Evolutionary conservation across 208 protist genomes (phyloP).

Genomic region (Acanthamoeba quina): DNA sequence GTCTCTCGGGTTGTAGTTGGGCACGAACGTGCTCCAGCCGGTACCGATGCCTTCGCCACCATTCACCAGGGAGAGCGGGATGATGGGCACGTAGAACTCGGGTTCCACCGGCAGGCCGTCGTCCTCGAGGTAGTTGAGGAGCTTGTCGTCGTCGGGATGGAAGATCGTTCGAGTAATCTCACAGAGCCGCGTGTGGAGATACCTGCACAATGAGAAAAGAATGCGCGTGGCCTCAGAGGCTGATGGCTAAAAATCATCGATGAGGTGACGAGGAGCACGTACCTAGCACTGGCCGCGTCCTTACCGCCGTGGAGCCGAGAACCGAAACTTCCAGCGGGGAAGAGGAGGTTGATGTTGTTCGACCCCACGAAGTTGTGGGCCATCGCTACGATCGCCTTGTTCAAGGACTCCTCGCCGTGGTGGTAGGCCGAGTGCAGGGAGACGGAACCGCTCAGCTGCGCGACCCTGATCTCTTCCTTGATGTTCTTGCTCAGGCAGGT

Average conservation of each 20-base stretch:
- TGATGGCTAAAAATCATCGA: background rate
- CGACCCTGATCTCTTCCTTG: constrained; percentile 98
- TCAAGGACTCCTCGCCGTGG: constrained; percentile 98
- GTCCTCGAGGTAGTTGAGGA: constrained; percentile 98
- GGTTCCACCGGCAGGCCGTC: constrained; percentile 99
- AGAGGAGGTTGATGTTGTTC: constrained; percentile 99
- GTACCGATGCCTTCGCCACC: constrained; percentile 99
- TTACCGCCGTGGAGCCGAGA: constrained; percentile 98
- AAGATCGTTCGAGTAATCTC: constrained; percentile 96
- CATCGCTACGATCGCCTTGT: constrained; percentile 98
- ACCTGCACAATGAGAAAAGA: constrained; percentile 93
- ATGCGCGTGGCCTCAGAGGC: constrained; percentile 75
- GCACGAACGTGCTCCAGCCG: constrained; percentile 98
- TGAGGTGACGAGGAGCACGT: constrained; percentile 90
- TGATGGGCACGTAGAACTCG: constrained; percentile 98
- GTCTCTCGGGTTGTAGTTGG: constrained; percentile 98
- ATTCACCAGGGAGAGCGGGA: constrained; percentile 99
- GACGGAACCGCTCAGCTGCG: constrained; percentile 98
- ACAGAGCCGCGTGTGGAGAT: constrained; percentile 99
- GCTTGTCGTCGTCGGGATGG: constrained; percentile 97
- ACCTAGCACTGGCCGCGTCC: constrained; percentile 98
- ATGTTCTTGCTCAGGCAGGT: constrained; percentile 99
- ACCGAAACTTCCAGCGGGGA: constrained; percentile 99
- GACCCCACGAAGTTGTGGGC: constrained; percentile 98
- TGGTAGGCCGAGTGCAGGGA: constrained; percentile 97